Percentiles rank a stretch among this genome's conserved stretches.
Conservation (phyloP, 2,329 filamentous ascomycete species). For the Fulvia fulva region DNA sequence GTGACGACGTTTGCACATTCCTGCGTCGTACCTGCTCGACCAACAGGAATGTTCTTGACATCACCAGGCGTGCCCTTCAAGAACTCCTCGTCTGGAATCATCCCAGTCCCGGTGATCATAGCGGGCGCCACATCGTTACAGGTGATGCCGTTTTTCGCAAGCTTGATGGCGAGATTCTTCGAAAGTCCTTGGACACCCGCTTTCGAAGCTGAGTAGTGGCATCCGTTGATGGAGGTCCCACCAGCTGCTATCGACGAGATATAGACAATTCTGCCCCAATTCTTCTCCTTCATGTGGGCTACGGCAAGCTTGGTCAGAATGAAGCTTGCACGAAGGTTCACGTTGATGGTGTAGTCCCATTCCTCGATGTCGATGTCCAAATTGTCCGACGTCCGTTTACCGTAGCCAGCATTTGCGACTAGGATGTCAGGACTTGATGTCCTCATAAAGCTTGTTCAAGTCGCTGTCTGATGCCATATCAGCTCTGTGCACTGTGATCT, state of each 20-base stretch:
- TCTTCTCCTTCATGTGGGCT: constrained; percentile 55
- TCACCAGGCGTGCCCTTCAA: constrained; percentile 48
- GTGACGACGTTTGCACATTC: constrained; percentile 60
- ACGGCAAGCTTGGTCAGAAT: constrained; percentile 59
- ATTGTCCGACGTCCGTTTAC: constrained; percentile 51
- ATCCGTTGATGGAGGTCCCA: constrained; percentile 58
- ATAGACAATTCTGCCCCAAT: constrained; percentile 63
- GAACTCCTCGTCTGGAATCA: constrained; percentile 56
- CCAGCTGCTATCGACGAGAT: constrained; percentile 61
- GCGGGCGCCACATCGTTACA: constrained; percentile 67
- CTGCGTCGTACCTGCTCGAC: constrained; percentile 54
- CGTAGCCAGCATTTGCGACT: constrained; percentile 63
- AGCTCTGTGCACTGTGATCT: constrained; percentile 54
- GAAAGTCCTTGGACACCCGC: constrained; percentile 59
- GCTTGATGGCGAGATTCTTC: constrained; percentile 58
- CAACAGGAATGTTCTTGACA: constrained; percentile 57
- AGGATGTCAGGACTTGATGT: constrained; percentile 61
- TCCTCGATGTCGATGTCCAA: constrained; percentile 60
- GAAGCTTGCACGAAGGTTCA: constrained; percentile 63
- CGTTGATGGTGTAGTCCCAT: constrained; percentile 59
- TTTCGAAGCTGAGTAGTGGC: constrained; percentile 31
- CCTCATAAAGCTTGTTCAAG: constrained; percentile 52
- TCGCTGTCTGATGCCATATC: constrained; percentile 55
- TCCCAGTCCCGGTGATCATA: constrained; percentile 57
- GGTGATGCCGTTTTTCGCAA: constrained; percentile 60